Base-by-base conservation (phyloP, 805 yeast genomes). In the Saccharomycopsis capsularis region DNA sequence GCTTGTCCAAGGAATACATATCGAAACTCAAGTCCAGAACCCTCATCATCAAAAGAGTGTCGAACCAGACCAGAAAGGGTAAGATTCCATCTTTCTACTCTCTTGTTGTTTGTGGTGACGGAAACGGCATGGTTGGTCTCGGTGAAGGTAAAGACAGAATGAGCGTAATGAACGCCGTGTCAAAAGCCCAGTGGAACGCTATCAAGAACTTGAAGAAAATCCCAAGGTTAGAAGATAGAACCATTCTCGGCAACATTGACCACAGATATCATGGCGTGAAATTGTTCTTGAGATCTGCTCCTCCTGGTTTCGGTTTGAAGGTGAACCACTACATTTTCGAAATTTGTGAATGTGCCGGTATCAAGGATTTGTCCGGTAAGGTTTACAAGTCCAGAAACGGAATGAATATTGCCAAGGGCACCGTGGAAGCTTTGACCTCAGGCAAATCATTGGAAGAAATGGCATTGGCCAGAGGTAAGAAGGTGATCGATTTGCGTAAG, bases 101-200 rank as follows among this genome's bases (percentile, higher is more conserved):
- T 0, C 66, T 93, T 55, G 91, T 89, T 13, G 85, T 89, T 34
- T 96, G 85, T 15, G 99, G 99, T 42, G 95, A 93, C 66, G 76
- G 81, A 48, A 85, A 86, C 56, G 99, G 99, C 55, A 85, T 88
- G 83, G 73, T 93, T 52, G 98, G 98, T 34, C 71, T 90, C 43
- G 99, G 98, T 44, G 95, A 89, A 65, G 99, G 98, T 54, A 87
- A 86, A 62, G 91, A 93, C 53, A 73, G 88, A 57, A 81, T 78
- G 48, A 87, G 83, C 52, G 76, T 83, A 68, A 69, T 83, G 45
- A 75, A 76, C 47, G 96, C 98, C 2, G 75, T 82, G 30, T 69
- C 76, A 37, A 85, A 87, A 63, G 96, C 98, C 3, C 88, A 82
- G 65, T 86, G 95, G 95, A 83, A 85, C 60, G 97, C 98, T 1